Conservation (phyloP, 2,329 filamentous ascomycete genomes). For the Leptographium procerum region DNA sequence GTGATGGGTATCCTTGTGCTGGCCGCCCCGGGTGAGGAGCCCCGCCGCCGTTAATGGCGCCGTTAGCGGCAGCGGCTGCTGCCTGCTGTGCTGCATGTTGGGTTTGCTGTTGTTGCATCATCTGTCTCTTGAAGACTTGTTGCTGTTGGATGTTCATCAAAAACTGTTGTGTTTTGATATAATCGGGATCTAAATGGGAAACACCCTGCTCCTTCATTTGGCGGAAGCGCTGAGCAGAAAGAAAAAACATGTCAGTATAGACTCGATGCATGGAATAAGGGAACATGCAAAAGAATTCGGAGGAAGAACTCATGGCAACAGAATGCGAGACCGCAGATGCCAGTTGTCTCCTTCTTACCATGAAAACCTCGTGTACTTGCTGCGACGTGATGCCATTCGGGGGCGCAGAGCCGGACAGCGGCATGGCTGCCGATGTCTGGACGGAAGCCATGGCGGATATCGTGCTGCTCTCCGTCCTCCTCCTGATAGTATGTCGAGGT, state of each 20-base stretch:
- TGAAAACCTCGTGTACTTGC: constrained; percentile 61
- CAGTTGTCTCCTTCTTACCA: constrained; percentile 1
- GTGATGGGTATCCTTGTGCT: constrained; percentile 19
- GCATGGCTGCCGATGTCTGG: constrained; percentile 56
- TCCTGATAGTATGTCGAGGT: constrained; percentile 4
- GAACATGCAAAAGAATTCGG: not conserved
- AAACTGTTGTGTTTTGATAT: constrained; percentile 68
- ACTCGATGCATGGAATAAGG: not conserved
- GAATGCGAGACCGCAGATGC: not conserved
- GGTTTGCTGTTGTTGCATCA: constrained; percentile 30
- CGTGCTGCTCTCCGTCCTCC: constrained; percentile 10
- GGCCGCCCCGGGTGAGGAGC: constrained; percentile 23
- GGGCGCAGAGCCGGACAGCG: constrained; percentile 52
- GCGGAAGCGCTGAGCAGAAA: constrained; percentile 60
- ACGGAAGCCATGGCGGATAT: constrained; percentile 62
- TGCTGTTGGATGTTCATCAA: constrained; percentile 50
- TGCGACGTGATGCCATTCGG: constrained; percentile 61
- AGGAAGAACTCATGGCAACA: not conserved
- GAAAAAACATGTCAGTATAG: not conserved
- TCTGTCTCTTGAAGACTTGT: constrained; percentile 17
- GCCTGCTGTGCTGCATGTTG: constrained; percentile 9
- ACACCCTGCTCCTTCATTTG: constrained; percentile 82
- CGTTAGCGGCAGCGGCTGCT: constrained; percentile 33
- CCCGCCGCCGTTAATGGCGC: constrained; percentile 14
- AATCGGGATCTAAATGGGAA: constrained; percentile 73